Evolutionary conservation across 331 rosid genomes (phyloP), one percentile per base, ranked within the genome.

Genomic region (Arachis monticola): DNA sequence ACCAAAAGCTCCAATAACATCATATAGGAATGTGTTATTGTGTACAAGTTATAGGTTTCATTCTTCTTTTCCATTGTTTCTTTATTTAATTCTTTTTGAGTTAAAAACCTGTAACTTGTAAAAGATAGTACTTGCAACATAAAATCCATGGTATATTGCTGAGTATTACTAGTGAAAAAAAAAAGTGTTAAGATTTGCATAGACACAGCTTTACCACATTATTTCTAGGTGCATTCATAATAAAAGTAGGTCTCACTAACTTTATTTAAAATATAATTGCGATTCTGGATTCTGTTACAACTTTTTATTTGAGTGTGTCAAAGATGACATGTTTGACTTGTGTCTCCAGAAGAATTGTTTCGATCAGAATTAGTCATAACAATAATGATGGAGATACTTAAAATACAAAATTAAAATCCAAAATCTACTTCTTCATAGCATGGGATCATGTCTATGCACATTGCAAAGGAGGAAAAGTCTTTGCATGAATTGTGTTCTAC

Each of bases 1-100:
- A 62, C 52, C 71, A 32, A 51, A 51, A 75, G 79, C 75, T 81
- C 78, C 63, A 44, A 75, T 68, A 68, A 65, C 77, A 75, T 59
- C 81, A 80, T 51, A 77, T 73, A 70, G 66, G 69, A 75, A 76
- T 48, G 64, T 73, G 64, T 73, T 51, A 66, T 32, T 59, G 50
- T 80, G 79, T 60, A 48, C 79, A 67, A 60, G 67, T 72, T 52
- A 62, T 44, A 72, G 17, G 72, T 44, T 72, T 72, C 17, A 30
- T 22, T 73, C 35, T 59, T 57, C 60, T 31, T 40, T 5, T 22
- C 44, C n/a, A 9, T 69, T 1, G 13, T 53, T 8, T 57, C 11
- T 63, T 12, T 65, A 2, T 50, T 55, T 55, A 1, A 13, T 14
- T 52, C 22, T 13, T 32, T 38, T 60, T 60, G 42, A 12, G 9